Evolutionary conservation across 2,329 filamentous ascomycete species (phyloP).

Genomic region (Calonectria ilicicola): DNA sequence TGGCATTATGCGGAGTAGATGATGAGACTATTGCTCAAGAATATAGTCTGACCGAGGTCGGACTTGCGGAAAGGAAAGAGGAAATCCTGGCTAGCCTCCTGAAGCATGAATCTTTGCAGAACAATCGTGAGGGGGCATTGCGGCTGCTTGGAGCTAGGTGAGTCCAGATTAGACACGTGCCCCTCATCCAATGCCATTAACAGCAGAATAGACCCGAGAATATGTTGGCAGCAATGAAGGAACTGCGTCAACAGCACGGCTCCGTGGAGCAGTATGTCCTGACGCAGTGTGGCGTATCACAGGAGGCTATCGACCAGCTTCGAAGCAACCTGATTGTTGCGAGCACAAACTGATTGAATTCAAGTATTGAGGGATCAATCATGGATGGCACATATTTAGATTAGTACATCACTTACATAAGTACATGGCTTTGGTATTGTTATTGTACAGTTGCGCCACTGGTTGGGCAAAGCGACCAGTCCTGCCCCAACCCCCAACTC

Average conservation of each 20-base stretch:
- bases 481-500: conserved; percentile 15
- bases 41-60: conserved; percentile 75
- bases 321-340: conserved; percentile 61
- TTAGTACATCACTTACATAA: conserved; percentile 36
- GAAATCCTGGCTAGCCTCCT: conserved; percentile 63
- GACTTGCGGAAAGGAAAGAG: conserved; percentile 66
- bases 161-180: conserved; percentile 21
- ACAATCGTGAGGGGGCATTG: conserved; percentile 57
- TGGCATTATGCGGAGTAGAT: conserved; percentile 72
- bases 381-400: conserved; percentile 28
- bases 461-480: conserved; percentile 18
- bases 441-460: conserved; percentile 42
- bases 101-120: conserved; percentile 61
- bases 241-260: conserved; percentile 71
- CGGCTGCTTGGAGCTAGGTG: conserved; percentile 59
- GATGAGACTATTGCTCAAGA: conserved; percentile 73
- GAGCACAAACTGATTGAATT: conserved; percentile 50
- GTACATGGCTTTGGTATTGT: conserved; percentile 38
- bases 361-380: conserved; percentile 48
- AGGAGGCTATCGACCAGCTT: conserved; percentile 65
- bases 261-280: conserved; percentile 73
- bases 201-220: conserved; percentile 53
- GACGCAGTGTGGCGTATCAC: conserved; percentile 67
- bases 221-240: conserved; percentile 62
- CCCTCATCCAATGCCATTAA: not conserved